Evolutionary conservation across 176 grass and related monocot species (phyloP).

Genomic region (Avena insularis): DNA sequence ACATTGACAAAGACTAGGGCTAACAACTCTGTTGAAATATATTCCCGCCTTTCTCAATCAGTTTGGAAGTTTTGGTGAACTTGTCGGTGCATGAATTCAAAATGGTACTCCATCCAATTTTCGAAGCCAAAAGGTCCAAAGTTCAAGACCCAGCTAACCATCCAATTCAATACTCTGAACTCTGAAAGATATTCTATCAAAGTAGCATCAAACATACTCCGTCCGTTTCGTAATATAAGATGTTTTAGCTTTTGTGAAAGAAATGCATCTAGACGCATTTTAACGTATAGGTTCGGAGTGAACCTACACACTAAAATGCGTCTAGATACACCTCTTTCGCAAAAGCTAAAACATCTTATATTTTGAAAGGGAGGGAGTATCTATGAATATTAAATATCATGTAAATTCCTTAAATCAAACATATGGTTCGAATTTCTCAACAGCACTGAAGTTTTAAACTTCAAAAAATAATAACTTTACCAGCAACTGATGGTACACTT

Average conservation of each 20-base stretch:
- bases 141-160: neutral
- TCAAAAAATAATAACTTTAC: neutral
- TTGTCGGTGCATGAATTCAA: neutral
- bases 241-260: too few relatives aligned
- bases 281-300: too few relatives aligned
- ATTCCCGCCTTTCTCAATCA: neutral
- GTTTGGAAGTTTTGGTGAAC: neutral
- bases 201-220: conserved; percentile 7
- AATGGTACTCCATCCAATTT: neutral
- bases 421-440: conserved; percentile 22
- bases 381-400: neutral
- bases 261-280: too few relatives aligned
- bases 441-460: neutral
- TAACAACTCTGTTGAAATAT: conserved; percentile 11
- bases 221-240: too few relatives aligned
- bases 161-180: neutral
- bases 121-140: neutral
- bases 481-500: neutral
- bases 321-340: too few relatives aligned
- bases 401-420: conserved; percentile 14
- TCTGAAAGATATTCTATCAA: conserved; percentile 9
- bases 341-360: too few relatives aligned
- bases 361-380: neutral
- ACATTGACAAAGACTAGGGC: neutral
- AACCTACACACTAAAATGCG: too few relatives aligned